These are phyloP conservation scores for Cichorium intybus DNA, from an alignment of 140 eudicot genomes.

Conservation along the genomic window DNA sequence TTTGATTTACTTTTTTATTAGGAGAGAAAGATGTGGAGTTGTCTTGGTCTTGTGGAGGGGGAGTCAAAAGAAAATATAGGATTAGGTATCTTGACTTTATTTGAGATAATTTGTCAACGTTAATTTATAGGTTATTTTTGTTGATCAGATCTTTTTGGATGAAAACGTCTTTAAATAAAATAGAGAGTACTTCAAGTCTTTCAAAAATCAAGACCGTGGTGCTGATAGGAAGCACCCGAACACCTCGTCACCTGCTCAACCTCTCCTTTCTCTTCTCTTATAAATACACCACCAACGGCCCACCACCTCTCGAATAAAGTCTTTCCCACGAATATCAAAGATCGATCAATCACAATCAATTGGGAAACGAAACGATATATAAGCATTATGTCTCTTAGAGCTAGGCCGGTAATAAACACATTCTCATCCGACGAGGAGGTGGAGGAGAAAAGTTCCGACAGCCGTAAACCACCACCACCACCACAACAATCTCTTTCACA, in stretches of 20 bases:
- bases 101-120: too few species aligned
- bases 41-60: too few species aligned
- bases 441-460: conserved; percentile 9
- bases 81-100: too few species aligned
- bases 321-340: conserved; percentile 40
- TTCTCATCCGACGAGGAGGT: conserved; percentile 20
- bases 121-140: too few species aligned
- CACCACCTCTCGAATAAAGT: not conserved
- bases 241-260: not conserved
- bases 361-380: too few species aligned
- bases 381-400: conserved; percentile 41
- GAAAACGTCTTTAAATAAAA: too few species aligned
- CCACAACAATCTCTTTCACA: conserved; percentile 50
- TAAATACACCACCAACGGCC: not conserved
- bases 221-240: not conserved
- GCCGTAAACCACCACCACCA: conserved; percentile 25
- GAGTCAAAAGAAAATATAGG: too few species aligned
- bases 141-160: too few species aligned
- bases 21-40: too few species aligned
- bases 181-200: not conserved
- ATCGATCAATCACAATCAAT: too few species aligned
- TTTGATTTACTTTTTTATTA: too few species aligned
- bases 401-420: conserved; percentile 23
- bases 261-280: not conserved
- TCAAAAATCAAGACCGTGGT: not conserved